Base-by-base conservation (phyloP, 768 basidiomycete genomes). In the Tephrocybe sp. region DNA sequence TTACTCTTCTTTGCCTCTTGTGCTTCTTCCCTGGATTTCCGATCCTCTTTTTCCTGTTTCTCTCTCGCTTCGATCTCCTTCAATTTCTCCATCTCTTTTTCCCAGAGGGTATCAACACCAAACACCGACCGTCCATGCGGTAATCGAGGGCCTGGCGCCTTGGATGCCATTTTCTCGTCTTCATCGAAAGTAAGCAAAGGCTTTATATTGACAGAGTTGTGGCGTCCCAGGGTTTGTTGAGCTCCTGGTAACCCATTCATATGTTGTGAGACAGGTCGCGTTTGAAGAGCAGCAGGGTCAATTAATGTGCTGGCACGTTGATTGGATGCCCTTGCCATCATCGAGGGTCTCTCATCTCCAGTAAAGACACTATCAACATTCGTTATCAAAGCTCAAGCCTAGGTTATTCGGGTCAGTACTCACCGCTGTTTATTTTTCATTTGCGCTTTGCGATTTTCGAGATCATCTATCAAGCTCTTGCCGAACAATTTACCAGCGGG, bases 31-130 rank as follows among this genome's bases (percentile, higher is more conserved):
- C 61, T 65, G 41, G 64, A 72, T 61, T 60, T 70, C 44, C 69
- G 74, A 27, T 73, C 78, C 51, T 82, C 80, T n/a, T 75, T 77
- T 49, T 82, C 84, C 9, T 59, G 63, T 47, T 71, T 76, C 62
- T 94, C 92, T 44, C 60, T 64, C 11, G 81, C 84, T 64, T 96
- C 86, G 0, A 94, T 89, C 52, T 83, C 75, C 54, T 80, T 80
- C 44, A 96, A 72, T 64, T 90, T 96, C 15, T 68, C 80, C 75
- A 93, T 79, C 67, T 97, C 94, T 32, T 82, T 77, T 61, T 95
- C 88, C 94, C 94, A 96, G 9, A 96, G 60, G n/a, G 87, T 88
- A 65, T 97, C 94, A 1, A 90, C 87, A 2, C 94, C 94, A 60
- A 96, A 97, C 9, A 95, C 91, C n/a, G 92, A 94, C 49, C 79